A percentile compares a stretch with the other conserved stretches of the same genome.
Conservation (phyloP, 2,329 filamentous ascomycete genomes). For the Aspergillus eucalypticola region DNA sequence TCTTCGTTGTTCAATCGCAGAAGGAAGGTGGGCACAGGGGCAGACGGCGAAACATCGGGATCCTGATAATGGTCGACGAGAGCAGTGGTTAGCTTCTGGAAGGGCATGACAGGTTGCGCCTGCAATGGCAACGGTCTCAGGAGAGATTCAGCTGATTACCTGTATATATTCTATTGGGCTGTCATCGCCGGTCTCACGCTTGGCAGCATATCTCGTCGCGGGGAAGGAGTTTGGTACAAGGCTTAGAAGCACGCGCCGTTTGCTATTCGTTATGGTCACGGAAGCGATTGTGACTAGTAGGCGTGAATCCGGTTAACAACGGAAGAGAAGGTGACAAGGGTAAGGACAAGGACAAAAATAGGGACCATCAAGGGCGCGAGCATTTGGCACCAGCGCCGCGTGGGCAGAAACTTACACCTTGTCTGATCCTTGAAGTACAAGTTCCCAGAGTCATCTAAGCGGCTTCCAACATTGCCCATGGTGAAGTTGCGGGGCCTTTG, state of each 20-base stretch:
- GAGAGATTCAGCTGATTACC: slow-evolving; percentile 52
- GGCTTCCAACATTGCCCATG: slow-evolving; percentile 94
- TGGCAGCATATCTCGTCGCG: slow-evolving; percentile 72
- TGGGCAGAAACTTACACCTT: slow-evolving; percentile 63
- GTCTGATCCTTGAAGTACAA: slow-evolving; percentile 90
- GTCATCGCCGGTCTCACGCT: slow-evolving; percentile 71
- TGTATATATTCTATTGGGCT: slow-evolving; percentile 86
- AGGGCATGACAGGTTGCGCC: background rate
- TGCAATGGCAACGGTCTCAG: background rate
- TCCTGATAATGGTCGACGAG: slow-evolving; percentile 59
- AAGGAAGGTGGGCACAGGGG: slow-evolving; percentile 67
- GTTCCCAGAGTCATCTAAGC: slow-evolving; percentile 73
- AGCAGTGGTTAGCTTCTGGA: slow-evolving; percentile 23
- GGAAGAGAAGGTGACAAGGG: background rate
- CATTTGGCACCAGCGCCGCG: background rate
- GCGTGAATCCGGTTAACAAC: background rate
- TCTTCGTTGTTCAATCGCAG: slow-evolving; percentile 87
- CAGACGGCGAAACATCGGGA: slow-evolving; percentile 61
- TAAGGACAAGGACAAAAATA: background rate
- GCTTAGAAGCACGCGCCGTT: slow-evolving; percentile 73
- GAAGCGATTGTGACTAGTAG: slow-evolving; percentile 79
- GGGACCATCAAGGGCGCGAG: background rate
- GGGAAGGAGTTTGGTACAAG: slow-evolving; percentile 86
- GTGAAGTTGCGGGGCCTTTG: slow-evolving; percentile 39
- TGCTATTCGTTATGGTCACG: slow-evolving; percentile 76